phyloP scores from a whole-genome alignment of 495 filamentous ascomycete species.

The Lophiotrema nucula region DNA sequence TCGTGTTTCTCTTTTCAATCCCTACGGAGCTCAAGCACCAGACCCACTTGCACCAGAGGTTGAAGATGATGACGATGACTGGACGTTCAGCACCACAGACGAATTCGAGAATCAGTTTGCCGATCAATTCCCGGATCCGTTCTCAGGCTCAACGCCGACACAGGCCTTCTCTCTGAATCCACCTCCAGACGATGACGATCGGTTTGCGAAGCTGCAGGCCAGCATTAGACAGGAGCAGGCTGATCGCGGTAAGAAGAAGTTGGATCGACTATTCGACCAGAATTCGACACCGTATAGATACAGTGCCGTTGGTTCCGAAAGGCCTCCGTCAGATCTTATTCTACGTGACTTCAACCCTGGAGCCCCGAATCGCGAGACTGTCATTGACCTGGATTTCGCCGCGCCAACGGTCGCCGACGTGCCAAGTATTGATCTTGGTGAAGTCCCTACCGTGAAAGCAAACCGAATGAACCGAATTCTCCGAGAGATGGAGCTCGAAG shows the following conservation, averaged over 20 bases:
- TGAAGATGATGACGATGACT: slow-evolving; percentile 64
- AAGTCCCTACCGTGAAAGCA: slow-evolving; percentile 53
- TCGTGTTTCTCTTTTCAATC: slow-evolving; percentile 76
- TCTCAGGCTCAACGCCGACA: slow-evolving; percentile 6
- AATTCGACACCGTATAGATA: slow-evolving; percentile 28
- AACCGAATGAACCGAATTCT: slow-evolving; percentile 35
- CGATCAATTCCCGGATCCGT: slow-evolving; percentile 22
- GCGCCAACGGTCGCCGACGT: slow-evolving; percentile 54
- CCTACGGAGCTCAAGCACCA: slow-evolving; percentile 69
- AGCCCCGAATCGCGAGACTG: slow-evolving; percentile 39
- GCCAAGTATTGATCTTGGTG: slow-evolving; percentile 40
- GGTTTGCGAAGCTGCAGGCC: slow-evolving; percentile 31
- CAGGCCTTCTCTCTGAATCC: slow-evolving; percentile 23
- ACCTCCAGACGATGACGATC: slow-evolving; percentile 31
- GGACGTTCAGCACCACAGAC: slow-evolving; percentile 90
- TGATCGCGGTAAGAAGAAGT: slow-evolving; percentile 28
- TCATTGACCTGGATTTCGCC: slow-evolving; percentile 54
- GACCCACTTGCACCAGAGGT: slow-evolving; percentile 43
- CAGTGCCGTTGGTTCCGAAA: slow-evolving; percentile 16
- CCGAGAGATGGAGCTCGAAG: slow-evolving; percentile 46
- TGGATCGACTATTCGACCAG: slow-evolving; percentile 41
- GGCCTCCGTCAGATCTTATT: slow-evolving; percentile 38
- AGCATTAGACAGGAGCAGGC: slow-evolving; percentile 31
- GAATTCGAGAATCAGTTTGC: slow-evolving; percentile 64
- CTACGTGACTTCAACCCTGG: slow-evolving; percentile 38